These are phyloP conservation scores for Penicillium freii DNA, from an alignment of 2,329 filamentous ascomycete species.

Conservation along the genomic window DNA sequence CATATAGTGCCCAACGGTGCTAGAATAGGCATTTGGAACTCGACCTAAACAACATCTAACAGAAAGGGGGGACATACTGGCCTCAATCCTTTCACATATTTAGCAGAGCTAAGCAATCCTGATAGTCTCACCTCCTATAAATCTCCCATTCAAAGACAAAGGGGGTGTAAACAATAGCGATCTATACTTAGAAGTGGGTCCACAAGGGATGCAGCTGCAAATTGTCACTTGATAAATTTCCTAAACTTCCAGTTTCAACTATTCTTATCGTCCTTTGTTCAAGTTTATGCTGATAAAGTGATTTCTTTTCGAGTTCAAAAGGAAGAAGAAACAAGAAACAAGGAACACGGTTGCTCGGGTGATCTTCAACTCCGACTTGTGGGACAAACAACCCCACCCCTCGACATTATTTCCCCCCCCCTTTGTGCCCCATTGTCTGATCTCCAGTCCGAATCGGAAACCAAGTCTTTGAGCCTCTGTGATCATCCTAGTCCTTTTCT, in stretches of 20 bases:
- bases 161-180: background rate
- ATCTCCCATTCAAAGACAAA: conserved; percentile 28
- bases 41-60: background rate
- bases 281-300: background rate
- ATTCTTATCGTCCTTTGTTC: background rate
- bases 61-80: background rate
- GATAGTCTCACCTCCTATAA: background rate
- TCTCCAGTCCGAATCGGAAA: conserved; percentile 15
- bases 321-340: background rate
- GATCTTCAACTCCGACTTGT: conserved; percentile 10
- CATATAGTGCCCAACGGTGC: background rate
- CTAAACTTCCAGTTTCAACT: background rate
- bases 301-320: background rate
- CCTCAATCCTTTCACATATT: background rate
- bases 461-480: conserved; percentile 5
- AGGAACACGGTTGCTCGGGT: conserved; percentile 8
- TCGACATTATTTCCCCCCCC: background rate
- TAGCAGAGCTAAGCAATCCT: no score
- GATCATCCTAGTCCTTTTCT: conserved; percentile 1
- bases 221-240: conserved; percentile 3
- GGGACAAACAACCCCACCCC: conserved; percentile 3
- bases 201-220: conserved; percentile 11
- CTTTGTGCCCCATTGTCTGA: conserved; percentile 7
- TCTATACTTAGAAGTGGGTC: conserved; percentile 14
- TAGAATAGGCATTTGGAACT: background rate